Base-by-base conservation (phyloP, 495 filamentous ascomycete genomes). In the Penicillium parvum region DNA sequence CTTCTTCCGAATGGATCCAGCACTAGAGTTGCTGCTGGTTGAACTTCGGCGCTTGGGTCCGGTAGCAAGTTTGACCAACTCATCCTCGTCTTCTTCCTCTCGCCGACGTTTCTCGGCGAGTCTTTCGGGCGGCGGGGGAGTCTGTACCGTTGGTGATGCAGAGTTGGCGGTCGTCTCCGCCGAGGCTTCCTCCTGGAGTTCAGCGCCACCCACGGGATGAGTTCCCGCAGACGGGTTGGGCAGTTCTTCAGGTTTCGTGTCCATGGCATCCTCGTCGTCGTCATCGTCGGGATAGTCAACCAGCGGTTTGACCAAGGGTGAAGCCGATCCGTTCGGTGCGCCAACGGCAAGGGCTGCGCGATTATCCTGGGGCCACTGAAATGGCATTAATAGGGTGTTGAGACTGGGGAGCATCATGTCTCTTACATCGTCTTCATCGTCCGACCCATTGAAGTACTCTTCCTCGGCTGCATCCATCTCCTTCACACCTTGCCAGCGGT, bases 281-380 rank as follows among this genome's bases (percentile, higher is more conserved):
- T 95, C 89, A 34, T 91, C n/a, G n/a, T n/a, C 90, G 0, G 80
- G 80, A 55, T 98, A 98, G 56, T 95, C 87, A 26, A 98, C 92
- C 26, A 97, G 66, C 0, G 87, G 85, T 53, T 86, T 89, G 12
- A 79, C 57, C 16, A 75, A 40, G 15, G 75, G 73, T n/a, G 82
- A 76, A 9, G 73, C 67, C 15, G 68, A 69, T 41, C 64, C 69
- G 43, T 74, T 69, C 8, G 53, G 47, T 32, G 50, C 32, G 5
- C 44, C 49, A 41, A 42, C 42, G 4, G 58, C 42, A 16, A 62
- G 50, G n/a, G 58, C 43, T 15, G 20, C 52, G 42, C 54, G 55
- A 19, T 48, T 56, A 8, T 65, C 59, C 26, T 63, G 66, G 7
- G 57, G 50, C 68, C 68, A 71, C 64, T 69, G 23, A 14, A 22